Evolutionary conservation across 2,329 filamentous ascomycete species (phyloP).

Genomic region (Fusarium sp.): DNA sequence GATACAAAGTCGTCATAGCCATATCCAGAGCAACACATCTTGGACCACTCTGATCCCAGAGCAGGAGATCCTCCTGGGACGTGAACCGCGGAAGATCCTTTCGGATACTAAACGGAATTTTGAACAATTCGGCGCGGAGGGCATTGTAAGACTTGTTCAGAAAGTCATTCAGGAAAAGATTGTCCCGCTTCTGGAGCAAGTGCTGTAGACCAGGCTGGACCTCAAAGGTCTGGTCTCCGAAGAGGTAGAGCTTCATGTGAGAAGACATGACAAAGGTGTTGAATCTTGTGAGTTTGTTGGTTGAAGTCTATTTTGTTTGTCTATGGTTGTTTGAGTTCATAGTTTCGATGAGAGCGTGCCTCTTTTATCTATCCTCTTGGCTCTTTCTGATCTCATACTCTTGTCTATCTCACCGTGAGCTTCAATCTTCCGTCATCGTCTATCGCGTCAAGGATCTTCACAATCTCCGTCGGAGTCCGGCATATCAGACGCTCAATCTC

Average conservation of each 20-base stretch:
- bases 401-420: neutral
- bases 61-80: slow-evolving; percentile 35
- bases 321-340: neutral
- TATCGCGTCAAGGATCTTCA: neutral
- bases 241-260: slow-evolving; percentile 34
- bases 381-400: neutral
- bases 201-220: slow-evolving; percentile 32
- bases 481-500: neutral
- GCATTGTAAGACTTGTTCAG: slow-evolving; percentile 36
- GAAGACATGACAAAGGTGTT: slow-evolving; percentile 38
- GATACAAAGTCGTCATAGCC: slow-evolving; percentile 42
- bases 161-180: slow-evolving; percentile 42
- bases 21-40: slow-evolving; percentile 41
- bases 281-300: slow-evolving; percentile 32
- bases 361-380: slow-evolving; percentile 21
- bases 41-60: slow-evolving; percentile 35
- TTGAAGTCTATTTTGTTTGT: slow-evolving; percentile 30
- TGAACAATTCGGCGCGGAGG: slow-evolving; percentile 34
- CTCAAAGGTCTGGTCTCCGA: slow-evolving; percentile 42
- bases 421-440: neutral
- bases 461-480: slow-evolving; percentile 18
- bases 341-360: neutral
- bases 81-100: slow-evolving; percentile 40
- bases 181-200: slow-evolving; percentile 39
- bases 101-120: slow-evolving; percentile 24